Conservation (phyloP, 441 rosid species). For the Lepidium campestre region DNA sequence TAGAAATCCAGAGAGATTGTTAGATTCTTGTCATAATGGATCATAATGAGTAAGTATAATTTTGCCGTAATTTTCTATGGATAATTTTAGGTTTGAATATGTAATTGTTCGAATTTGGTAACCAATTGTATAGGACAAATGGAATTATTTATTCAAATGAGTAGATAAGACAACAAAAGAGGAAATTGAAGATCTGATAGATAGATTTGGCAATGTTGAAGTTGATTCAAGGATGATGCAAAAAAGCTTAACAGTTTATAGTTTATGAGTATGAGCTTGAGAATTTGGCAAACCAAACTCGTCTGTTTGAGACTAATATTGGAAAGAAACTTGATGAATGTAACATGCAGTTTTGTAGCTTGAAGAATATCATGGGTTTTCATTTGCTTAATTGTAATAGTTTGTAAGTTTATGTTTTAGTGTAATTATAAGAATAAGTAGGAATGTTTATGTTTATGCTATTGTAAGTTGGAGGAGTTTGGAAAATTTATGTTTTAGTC, state of each 20-base stretch:
- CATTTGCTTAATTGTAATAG: neutral
- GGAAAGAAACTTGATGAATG: neutral
- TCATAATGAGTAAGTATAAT: neutral
- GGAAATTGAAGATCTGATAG: no score
- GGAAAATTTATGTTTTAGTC: no score
- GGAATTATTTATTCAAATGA: no score
- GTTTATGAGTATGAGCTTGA: neutral
- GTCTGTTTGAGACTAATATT: neutral
- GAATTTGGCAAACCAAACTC: neutral
- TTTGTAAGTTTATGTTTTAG: neutral
- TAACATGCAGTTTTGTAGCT: neutral
- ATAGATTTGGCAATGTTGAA: no score
- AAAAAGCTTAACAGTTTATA: neutral
- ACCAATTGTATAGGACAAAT: no score
- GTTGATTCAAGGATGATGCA: no score
- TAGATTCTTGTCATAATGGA: neutral
- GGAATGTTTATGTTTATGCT: no score
- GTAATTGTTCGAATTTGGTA: neutral
- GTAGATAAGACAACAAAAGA: no score
- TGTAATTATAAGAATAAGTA: no score
- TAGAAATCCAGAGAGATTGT: neutral
- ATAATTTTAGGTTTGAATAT: neutral
- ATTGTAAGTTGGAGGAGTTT: no score
- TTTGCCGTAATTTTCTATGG: neutral
- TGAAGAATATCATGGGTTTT: neutral